Percentiles rank a stretch among this genome's conserved stretches.
phyloP scores from a whole-genome alignment of 2,329 filamentous ascomycete species.

The Cercospora zeae-maydis region DNA sequence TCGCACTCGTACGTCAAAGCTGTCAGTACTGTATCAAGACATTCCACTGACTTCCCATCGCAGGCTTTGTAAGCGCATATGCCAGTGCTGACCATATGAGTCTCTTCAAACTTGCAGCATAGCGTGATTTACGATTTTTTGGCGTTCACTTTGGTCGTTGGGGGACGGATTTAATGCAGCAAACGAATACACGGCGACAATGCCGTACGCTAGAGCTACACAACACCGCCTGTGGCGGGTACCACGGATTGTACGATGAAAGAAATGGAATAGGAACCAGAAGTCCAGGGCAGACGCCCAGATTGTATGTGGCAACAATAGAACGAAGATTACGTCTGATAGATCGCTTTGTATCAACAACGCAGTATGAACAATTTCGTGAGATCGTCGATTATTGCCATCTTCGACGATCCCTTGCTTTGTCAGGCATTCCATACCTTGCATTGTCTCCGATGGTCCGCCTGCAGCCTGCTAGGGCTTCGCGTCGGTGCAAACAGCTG shows the following conservation, averaged over 20 bases:
- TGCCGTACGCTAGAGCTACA: not conserved
- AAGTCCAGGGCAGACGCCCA: not conserved
- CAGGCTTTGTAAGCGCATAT: not conserved
- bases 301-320: not conserved
- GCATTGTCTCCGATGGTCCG: not conserved
- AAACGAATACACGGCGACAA: not conserved
- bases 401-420: not conserved
- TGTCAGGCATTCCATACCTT: not conserved
- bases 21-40: not conserved
- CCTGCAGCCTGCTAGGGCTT: not conserved
- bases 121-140: not conserved
- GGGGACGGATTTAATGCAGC: not conserved
- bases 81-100: not conserved
- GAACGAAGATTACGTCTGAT: not conserved
- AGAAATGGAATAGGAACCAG: not conserved
- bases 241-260: not conserved
- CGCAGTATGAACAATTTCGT: no score
- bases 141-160: not conserved
- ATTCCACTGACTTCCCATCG: not conserved
- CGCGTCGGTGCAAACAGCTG: not conserved
- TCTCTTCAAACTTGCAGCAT: not conserved
- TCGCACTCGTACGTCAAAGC: slow-evolving; percentile 15
- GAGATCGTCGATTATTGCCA: no score
- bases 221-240: not conserved
- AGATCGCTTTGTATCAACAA: no score